Conservation (phyloP, 306 rosid genomes). For the Cucurbita moschata region DNA sequence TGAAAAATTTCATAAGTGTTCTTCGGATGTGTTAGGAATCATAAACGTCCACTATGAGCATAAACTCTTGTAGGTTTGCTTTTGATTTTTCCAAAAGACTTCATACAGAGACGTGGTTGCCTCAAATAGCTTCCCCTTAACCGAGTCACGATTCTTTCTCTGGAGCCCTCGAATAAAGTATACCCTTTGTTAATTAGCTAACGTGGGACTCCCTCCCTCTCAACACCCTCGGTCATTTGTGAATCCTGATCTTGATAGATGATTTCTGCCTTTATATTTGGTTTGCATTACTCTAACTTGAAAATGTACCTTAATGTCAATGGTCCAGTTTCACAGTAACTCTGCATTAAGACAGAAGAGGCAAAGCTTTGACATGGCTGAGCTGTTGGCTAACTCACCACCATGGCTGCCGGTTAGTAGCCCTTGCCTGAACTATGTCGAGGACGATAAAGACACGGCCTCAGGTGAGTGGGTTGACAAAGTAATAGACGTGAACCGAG, state of each 20-base stretch:
- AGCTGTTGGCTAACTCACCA: conserved; percentile 61
- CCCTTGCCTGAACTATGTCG: conserved; percentile 43
- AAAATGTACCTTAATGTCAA: background rate
- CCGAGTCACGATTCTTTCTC: too few species aligned
- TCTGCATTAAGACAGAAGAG: conserved; percentile 36
- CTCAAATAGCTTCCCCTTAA: too few species aligned
- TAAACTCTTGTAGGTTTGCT: too few species aligned
- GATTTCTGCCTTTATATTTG: background rate
- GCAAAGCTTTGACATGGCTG: conserved; percentile 78
- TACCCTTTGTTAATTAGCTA: too few species aligned
- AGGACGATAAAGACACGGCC: conserved; percentile 61
- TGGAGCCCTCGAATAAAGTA: too few species aligned
- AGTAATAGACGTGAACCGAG: conserved; percentile 58
- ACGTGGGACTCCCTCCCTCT: too few species aligned
- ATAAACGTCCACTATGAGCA: too few species aligned
- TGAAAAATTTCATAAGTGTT: background rate
- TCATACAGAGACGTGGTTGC: too few species aligned
- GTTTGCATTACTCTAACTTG: background rate
- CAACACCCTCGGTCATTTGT: background rate
- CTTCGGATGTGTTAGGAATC: background rate
- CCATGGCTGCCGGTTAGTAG: conserved; percentile 75
- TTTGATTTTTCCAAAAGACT: too few species aligned
- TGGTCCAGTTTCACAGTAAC: conserved; percentile 45
- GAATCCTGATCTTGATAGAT: background rate
- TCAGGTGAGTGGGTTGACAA: conserved; percentile 89